Percentiles rank a stretch among this genome's conserved stretches.
Evolutionary conservation across 2,329 filamentous ascomycete species (phyloP).

Genomic region (Xylaria multiplex): DNA sequence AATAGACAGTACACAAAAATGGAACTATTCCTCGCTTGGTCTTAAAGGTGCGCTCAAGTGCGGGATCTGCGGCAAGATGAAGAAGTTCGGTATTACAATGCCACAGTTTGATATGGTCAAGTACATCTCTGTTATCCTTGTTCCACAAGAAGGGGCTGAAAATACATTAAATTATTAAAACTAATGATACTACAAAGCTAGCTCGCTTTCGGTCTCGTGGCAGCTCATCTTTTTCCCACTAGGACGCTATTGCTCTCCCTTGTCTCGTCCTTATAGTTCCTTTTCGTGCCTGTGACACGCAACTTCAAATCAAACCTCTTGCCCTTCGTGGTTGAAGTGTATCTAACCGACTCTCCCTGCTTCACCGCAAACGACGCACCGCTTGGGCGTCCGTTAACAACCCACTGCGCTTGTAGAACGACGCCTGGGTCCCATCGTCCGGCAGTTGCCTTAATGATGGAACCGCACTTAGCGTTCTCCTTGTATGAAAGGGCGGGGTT

Average conservation of each 20-base stretch:
- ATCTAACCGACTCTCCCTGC: constrained; percentile 31
- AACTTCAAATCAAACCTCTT: constrained; percentile 28
- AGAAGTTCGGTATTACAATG: too few species aligned
- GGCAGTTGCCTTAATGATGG: constrained; percentile 27
- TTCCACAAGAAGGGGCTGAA: background rate
- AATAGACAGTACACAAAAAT: too few species aligned
- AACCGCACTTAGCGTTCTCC: constrained; percentile 23
- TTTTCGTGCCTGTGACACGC: constrained; percentile 37
- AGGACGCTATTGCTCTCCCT: constrained; percentile 32
- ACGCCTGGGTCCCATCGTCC: constrained; percentile 42
- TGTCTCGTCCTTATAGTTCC: constrained; percentile 37
- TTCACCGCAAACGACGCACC: constrained; percentile 34
- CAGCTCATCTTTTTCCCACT: constrained; percentile 10
- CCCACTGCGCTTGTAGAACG: constrained; percentile 36
- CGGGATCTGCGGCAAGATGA: too few species aligned
- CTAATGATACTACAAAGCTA: background rate
- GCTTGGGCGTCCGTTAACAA: constrained; percentile 33
- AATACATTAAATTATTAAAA: constrained; percentile 2
- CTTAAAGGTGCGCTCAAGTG: too few species aligned
- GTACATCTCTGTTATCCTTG: too few species aligned
- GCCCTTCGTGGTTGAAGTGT: background rate
- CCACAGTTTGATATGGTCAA: too few species aligned
- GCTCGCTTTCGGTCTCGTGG: background rate
- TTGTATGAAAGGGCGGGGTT: constrained; percentile 22
- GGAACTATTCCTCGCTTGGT: too few species aligned